Evolutionary conservation across 148 eudicot species (phyloP), one percentile per base, ranked within the genome.

Genomic region (Cornus controversa): DNA sequence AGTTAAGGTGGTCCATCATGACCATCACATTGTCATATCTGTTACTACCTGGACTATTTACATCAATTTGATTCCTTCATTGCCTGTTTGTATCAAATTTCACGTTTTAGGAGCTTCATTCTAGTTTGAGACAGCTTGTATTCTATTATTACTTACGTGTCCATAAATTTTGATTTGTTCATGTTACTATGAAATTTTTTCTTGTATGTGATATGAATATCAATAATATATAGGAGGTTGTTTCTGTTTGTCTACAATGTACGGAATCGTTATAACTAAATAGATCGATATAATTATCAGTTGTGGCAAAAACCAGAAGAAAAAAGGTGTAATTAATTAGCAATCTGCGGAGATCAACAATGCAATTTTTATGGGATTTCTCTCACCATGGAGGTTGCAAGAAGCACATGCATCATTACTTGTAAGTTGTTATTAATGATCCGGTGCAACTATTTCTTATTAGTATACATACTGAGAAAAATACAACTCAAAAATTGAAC

Each of bases 141-240:
- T n/a, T 73, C 50, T 7, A 31, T 6, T 73, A n/a, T n/a, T n/a
- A n/a, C n/a, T n/a, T n/a, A 73, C 76, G 5, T 29, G 65, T 28
- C 54, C 34, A 54, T 29, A 29, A 54, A 54, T 11, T 71, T 23
- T 54, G 62, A 45, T 71, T 60, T 34, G 8, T 34, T 60, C n/a
- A 28, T 29, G 26, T 15, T 60, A 34, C 25, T 60, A 22, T 60
- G 66, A 60, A 36, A 3, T 36, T 58, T 24, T 24, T 25, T 42
- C 8, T 74, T 24, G 45, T 29, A 29, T 31, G 70, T 67, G 6
- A 4, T 67, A 66, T 66, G 31, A 66, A 16, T 29, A 15, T 66
- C 37, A 29, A 66, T 29, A 66, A 66, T 66, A 31, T 14, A 34
- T 6, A 27, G 18, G 34, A 10, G 24, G 9, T 13, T 40, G 58